These are phyloP conservation scores for Daldinia eschscholtzii DNA, from an alignment of 2,329 filamentous ascomycete genomes.

Conservation along the genomic window DNA sequence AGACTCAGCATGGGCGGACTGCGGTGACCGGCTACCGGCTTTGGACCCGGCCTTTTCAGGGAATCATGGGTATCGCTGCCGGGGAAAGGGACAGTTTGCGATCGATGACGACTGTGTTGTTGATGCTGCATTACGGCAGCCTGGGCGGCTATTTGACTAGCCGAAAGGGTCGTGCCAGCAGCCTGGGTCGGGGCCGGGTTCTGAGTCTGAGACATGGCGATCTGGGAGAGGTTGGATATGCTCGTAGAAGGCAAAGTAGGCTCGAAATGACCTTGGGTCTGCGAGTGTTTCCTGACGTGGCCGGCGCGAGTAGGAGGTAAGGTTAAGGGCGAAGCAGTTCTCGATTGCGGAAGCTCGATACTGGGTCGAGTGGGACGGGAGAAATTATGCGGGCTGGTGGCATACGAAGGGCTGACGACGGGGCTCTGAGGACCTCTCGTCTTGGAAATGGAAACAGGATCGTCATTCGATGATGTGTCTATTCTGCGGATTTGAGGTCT, in stretches of 20 bases:
- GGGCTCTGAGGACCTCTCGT: slow-evolving; percentile 56
- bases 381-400: slow-evolving; percentile 68
- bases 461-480: slow-evolving; percentile 62
- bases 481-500: slow-evolving; percentile 59
- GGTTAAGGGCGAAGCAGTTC: slow-evolving; percentile 60
- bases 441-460: slow-evolving; percentile 62
- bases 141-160: slow-evolving; percentile 85
- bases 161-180: slow-evolving; percentile 61
- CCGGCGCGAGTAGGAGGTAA: slow-evolving; percentile 55
- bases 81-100: slow-evolving; percentile 76
- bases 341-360: slow-evolving; percentile 51
- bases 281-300: slow-evolving; percentile 71
- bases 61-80: slow-evolving; percentile 59
- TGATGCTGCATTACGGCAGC: slow-evolving; percentile 74
- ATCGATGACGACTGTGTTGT: slow-evolving; percentile 74
- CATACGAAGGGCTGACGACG: slow-evolving; percentile 61
- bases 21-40: slow-evolving; percentile 61
- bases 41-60: slow-evolving; percentile 55
- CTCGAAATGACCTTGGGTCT: slow-evolving; percentile 82
- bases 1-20: slow-evolving; percentile 74
- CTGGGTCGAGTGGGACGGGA: slow-evolving; percentile 64
- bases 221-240: slow-evolving; percentile 66
- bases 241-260: slow-evolving; percentile 75
- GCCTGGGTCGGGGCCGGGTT: slow-evolving; percentile 44
- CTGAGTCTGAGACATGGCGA: slow-evolving; percentile 58